These are phyloP conservation scores for Penicillium waksmanii DNA, from an alignment of 495 filamentous ascomycete species.

Conservation along the genomic window DNA sequence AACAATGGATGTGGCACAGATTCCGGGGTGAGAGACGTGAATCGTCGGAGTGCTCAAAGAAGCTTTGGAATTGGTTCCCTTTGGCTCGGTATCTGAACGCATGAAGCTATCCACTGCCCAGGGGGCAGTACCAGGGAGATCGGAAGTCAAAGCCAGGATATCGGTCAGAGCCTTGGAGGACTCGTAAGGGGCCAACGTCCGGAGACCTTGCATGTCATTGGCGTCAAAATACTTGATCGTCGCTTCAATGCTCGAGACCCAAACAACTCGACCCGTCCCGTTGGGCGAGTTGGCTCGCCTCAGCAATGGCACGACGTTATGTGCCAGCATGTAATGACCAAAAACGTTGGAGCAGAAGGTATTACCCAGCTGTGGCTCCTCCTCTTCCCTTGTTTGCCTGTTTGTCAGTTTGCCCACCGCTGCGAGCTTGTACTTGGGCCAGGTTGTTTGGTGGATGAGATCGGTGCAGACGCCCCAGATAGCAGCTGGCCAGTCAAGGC, in stretches of 20 bases:
- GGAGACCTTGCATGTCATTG: conserved; percentile 77
- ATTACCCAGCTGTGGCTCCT: conserved; percentile 67
- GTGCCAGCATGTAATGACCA: conserved; percentile 89
- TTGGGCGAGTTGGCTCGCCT: conserved; percentile 47
- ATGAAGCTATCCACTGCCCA: conserved; percentile 56
- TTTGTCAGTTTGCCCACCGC: conserved; percentile 57
- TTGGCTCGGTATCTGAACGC: conserved; percentile 30
- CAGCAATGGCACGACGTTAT: conserved; percentile 76
- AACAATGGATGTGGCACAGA: conserved; percentile 80
- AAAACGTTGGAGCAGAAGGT: conserved; percentile 93
- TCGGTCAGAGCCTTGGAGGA: conserved; percentile 85
- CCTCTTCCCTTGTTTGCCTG: conserved; percentile 29
- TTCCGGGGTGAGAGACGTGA: conserved; percentile 84
- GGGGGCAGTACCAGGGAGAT: conserved; percentile 63
- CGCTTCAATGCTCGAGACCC: conserved; percentile 81
- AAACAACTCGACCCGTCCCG: conserved; percentile 70
- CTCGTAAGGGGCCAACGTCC: conserved; percentile 71
- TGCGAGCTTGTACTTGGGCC: conserved; percentile 74
- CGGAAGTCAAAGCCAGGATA: conserved; percentile 73
- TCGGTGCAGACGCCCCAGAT: conserved; percentile 66
- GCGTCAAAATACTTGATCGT: conserved; percentile 56
- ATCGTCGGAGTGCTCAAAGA: conserved; percentile 53
- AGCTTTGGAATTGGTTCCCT: conserved; percentile 6
- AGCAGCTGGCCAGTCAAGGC: conserved; percentile 71
- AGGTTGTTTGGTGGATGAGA: conserved; percentile 70